Evolutionary conservation across 2,329 filamentous ascomycete species (phyloP), one percentile per base, ranked within the genome.

Genomic region (Penicillium brevicompactum): DNA sequence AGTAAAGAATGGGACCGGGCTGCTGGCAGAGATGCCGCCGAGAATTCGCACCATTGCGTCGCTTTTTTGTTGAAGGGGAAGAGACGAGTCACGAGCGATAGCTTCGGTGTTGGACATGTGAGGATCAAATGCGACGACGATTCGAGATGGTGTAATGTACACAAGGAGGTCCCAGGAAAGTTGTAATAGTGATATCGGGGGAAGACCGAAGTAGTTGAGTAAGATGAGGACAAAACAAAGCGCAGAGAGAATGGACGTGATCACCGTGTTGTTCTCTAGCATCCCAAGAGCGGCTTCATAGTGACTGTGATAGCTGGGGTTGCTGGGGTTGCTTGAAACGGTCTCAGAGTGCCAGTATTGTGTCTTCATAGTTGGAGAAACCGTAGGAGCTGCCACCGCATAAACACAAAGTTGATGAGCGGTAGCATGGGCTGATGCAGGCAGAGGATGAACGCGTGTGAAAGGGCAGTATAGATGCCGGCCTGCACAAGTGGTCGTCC

Each of bases 21-120:
- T 83, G 6, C 81, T 81, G 46, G 77, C 79, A 62, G 85, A 82
- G 57, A 88, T 67, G 2, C 86, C 83, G 32, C 86, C 83, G 32
- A 91, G 70, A 31, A 91, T 79, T 57, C 84, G 82, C 63, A 82
- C 80, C 75, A 91, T 81, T 9, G 82, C 80, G 61, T 87, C 82
- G 68, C 84, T 86, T 72, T 91, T 92, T 24, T 82, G 80, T 43
- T 71, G 62, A 27, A 72, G 68, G n/a, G 61, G 69, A 46, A 59
- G 62, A 41, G 57, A 62, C 24, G 51, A 55, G 82, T 77, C 41
- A 73, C 80, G 62, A 67, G 76, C 56, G 70, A 72, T 51, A 65
- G 74, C 56, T 65, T 69, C 68, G 69, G 68, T 61, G 58, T 74
- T 73, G 70, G 73, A 55, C 75, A 78, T 58, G 76, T 80, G 67